Evolutionary conservation across 192 early-diverging fungal genomes (phyloP).

Genomic region (Linnemannia exigua): DNA sequence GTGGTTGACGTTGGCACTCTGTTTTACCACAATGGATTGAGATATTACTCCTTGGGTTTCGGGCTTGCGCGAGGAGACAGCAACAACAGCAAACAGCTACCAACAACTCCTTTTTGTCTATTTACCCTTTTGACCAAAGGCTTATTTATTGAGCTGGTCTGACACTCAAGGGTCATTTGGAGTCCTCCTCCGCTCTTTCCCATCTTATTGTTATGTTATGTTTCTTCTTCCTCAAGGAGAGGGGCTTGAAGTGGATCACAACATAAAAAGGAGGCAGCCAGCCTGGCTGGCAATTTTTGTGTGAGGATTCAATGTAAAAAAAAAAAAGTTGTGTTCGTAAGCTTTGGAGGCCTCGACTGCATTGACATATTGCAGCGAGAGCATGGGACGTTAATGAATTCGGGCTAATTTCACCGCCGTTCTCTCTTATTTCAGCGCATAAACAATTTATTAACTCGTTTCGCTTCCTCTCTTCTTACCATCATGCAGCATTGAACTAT

Average conservation of each 20-base stretch:
- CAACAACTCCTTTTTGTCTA: not conserved
- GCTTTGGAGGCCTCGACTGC: not conserved
- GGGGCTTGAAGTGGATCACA: not conserved
- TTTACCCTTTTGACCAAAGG: not conserved
- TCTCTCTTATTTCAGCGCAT: not conserved
- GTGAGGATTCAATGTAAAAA: not conserved
- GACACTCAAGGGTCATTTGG: slow-evolving; percentile 1
- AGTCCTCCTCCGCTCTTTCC: not conserved
- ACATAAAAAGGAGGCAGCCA: slow-evolving; percentile 13
- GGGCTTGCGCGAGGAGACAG: not conserved
- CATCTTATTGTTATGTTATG: too few species aligned
- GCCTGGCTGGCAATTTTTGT: not conserved
- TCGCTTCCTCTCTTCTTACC: not conserved
- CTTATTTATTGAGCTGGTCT: not conserved
- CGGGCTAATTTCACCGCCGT: not conserved
- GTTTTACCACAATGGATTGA: not conserved
- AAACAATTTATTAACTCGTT: not conserved
- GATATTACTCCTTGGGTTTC: not conserved
- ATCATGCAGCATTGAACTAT: not conserved
- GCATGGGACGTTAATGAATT: not conserved
- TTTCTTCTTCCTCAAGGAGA: not conserved
- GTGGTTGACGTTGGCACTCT: not conserved
- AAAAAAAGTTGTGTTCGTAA: not conserved
- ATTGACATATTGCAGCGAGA: not conserved
- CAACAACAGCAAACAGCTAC: not conserved